Evolutionary conservation across 495 filamentous ascomycete genomes (phyloP), one percentile per base, ranked within the genome.

Genomic region (Podospora fimiseda): DNA sequence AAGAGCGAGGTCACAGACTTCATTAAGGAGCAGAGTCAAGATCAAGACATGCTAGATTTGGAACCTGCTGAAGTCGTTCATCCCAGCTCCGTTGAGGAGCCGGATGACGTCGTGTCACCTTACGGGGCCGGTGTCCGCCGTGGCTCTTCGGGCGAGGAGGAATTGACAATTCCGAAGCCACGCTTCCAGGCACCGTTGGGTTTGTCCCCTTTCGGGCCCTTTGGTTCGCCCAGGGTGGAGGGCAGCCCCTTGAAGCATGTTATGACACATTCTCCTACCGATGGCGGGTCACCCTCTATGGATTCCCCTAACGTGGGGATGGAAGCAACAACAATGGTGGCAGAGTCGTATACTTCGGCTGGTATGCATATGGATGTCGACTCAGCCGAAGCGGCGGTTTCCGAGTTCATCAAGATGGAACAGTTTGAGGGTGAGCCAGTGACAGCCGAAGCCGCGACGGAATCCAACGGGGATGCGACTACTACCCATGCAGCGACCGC

Each of bases 211-310:
- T 48, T 23, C 0, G 44, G 52, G 15, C 44, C 50, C 3, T 48
- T 37, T 37, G 43, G 48, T 1, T 43, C 56, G 8, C 45, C 62
- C 38, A 57, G 64, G 49, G 55, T 74, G 4, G 74, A 76, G 50
- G 74, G 73, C 11, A 77, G 73, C 27, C 74, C 74, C 2, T 55
- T 76, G 4, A 76, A 74, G 58, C 69, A 76, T 41, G 70, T 75
- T 27, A 62, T 75, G 38, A 44, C 68, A 24, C 52, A 48, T 22
- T 72, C 68, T 38, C 69, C 69, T 15, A 65, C 66, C 9, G 66
- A 67, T 41, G 1, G 21, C 47, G 2, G 20, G n/a, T 4, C 24
- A 42, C 44, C 43, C 14, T 43, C 57, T 15, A 33, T 49, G 11
- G 33, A 43, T 1, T 40, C 49, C 13, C 2, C 61, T 11, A 60